Base-by-base conservation (phyloP, 495 filamentous ascomycete species). In the Polyplosphaeria fusca region DNA sequence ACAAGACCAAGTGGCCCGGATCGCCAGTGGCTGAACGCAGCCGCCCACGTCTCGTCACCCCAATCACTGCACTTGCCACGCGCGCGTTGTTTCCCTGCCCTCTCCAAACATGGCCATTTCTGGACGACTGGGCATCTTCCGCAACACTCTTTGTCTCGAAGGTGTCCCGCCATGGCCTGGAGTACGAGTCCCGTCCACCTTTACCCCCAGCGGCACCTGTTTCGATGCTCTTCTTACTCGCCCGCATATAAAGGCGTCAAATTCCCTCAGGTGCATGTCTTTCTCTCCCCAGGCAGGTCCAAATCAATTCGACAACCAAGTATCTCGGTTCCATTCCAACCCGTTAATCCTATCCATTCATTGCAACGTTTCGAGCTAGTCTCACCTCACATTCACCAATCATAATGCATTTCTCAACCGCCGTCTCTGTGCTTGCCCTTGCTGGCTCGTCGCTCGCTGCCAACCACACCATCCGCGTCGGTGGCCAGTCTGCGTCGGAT, bases 391-490 rank as follows among this genome's bases (percentile, higher is more conserved):
- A 22, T 18, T 11, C 42, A 38, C 42, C 55, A 60, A 60, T 51
- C 61, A 60, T 38, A 32, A 65, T 61, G 57, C 57, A 24, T 60
- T 64, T 64, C 61, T 54, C 55, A 14, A 47, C 47, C 44, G 37
- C 58, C 51, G 22, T 56, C 46, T 39, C 55, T 45, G 41, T 52
- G 24, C 22, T 41, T 25, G 51, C 53, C 37, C 16, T 65, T 19
- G 46, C 50, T 30, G 57, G 53, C 22, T 26, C 47, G 37, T 47
- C 60, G 27, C 55, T 67, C 5, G 62, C 65, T 9, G 55, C 66
- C 30, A 62, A 68, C 50, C 55, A 60, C 52, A 79, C 81, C 65
- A 71, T 79, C 50, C 78, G 72, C 3, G 57, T 58, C 18, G 58
- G 47, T 23, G 43, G 38, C 3, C 24, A 50, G 39, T 47, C 26